Conservation (phyloP, 1,284 basidiomycete genomes). For the Malassezia sympodialis region DNA sequence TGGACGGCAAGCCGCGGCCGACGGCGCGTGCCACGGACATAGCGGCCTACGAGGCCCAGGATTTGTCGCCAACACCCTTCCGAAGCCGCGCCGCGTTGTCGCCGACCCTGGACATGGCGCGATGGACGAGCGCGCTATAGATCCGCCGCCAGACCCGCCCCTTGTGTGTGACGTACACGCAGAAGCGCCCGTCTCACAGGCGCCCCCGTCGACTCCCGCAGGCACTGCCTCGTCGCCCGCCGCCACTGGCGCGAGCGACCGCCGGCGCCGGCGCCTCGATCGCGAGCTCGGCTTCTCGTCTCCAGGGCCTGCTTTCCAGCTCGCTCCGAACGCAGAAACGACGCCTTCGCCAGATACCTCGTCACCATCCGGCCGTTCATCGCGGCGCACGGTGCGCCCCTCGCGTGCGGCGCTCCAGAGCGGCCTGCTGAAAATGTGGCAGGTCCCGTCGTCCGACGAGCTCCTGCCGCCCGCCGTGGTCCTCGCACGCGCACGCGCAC, state of each 20-base stretch:
- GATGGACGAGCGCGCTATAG: neutral
- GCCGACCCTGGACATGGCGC: neutral
- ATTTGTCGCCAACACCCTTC: neutral
- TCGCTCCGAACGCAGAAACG: slow-evolving; percentile 5
- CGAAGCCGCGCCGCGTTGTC: neutral
- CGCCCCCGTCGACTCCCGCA: neutral
- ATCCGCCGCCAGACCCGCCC: neutral
- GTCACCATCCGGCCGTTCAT: neutral
- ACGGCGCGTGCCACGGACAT: neutral
- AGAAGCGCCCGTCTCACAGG: neutral
- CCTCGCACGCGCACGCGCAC: neutral
- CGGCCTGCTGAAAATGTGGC: slow-evolving; percentile 12
- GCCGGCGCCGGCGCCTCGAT: slow-evolving; percentile 25
- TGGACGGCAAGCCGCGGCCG: neutral
- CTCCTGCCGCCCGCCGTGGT: neutral
- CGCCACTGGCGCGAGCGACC: neutral
- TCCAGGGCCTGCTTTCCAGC: slow-evolving; percentile 36
- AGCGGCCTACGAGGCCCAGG: neutral
- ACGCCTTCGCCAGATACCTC: slow-evolving; percentile 1
- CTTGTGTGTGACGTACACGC: neutral
- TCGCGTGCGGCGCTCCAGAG: slow-evolving; percentile 6
- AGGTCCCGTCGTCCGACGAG: neutral
- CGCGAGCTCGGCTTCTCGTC: slow-evolving; percentile 38
- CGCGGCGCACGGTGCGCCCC: slow-evolving; percentile 9
- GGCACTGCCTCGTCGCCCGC: neutral